A percentile compares a stretch with the other conserved stretches of the same genome.
These are phyloP conservation scores for Piper longum DNA, from an alignment of 164 flowering plant species.

Conservation along the genomic window DNA sequence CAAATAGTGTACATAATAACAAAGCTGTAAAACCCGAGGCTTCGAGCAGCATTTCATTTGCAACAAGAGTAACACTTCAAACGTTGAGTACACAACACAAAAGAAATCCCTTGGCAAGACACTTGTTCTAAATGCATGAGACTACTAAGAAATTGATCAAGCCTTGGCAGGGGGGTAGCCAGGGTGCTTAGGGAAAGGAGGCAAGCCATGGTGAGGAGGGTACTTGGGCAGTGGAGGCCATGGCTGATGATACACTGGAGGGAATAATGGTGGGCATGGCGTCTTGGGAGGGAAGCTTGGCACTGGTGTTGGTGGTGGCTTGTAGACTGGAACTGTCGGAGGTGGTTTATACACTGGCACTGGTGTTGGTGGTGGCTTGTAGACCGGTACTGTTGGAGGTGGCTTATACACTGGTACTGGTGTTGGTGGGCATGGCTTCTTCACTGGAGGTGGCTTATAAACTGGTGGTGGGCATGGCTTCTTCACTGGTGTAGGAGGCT, in stretches of 20 bases:
- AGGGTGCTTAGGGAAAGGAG: slow-evolving; percentile 3
- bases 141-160: neutral
- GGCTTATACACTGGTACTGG: neutral
- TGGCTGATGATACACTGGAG: neutral
- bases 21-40: neutral
- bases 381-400: neutral
- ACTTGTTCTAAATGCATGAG: neutral
- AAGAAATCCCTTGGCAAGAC: neutral
- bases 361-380: slow-evolving; percentile 2
- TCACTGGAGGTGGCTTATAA: neutral
- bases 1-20: neutral
- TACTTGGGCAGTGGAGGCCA: slow-evolving; percentile 3
- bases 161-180: neutral
- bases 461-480: neutral
- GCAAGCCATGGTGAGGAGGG: slow-evolving; percentile 2
- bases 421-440: neutral
- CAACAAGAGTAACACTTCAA: neutral
- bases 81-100: neutral
- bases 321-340: neutral
- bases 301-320: slow-evolving; percentile 2
- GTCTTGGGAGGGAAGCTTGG: neutral
- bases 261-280: slow-evolving; percentile 1
- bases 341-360: neutral
- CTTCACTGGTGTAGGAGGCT: no score
- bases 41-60: neutral